These are phyloP conservation scores for Aspergillus bertholletiae DNA, from an alignment of 495 filamentous ascomycete genomes.

Conservation along the genomic window DNA sequence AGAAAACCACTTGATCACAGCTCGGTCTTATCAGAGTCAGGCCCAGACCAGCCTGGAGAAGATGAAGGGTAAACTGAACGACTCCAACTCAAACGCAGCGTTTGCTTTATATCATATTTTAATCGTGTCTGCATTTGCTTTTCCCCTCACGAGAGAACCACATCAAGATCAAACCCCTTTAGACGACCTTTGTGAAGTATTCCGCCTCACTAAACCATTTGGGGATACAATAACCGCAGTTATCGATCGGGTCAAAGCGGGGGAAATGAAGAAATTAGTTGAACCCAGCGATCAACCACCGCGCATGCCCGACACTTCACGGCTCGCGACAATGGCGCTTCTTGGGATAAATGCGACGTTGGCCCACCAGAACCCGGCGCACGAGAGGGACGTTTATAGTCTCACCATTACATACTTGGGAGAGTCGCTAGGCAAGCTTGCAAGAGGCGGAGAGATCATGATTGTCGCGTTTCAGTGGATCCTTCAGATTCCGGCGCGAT, in stretches of 20 bases:
- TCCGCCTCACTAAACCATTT: slow-evolving; percentile 37
- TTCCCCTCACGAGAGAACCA: slow-evolving; percentile 22
- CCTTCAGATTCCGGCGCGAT: slow-evolving; percentile 46
- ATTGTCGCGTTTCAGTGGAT: slow-evolving; percentile 46
- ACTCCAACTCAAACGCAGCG: slow-evolving; percentile 39
- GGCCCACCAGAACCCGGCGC: slow-evolving; percentile 18
- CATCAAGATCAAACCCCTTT: slow-evolving; percentile 19
- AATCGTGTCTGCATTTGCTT: slow-evolving; percentile 43
- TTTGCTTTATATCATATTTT: slow-evolving; percentile 46
- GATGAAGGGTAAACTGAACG: slow-evolving; percentile 23
- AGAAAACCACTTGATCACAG: slow-evolving; percentile 25
- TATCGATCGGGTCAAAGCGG: slow-evolving; percentile 30
- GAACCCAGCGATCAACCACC: slow-evolving; percentile 18
- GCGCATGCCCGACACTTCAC: slow-evolving; percentile 37
- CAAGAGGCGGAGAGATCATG: slow-evolving; percentile 33
- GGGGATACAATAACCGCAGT: slow-evolving; percentile 28
- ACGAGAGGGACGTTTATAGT: slow-evolving; percentile 29
- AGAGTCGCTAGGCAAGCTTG: slow-evolving; percentile 25
- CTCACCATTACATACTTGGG: slow-evolving; percentile 30
- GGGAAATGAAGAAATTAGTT: slow-evolving; percentile 32
- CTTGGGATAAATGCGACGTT: slow-evolving; percentile 27
- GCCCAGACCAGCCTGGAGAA: slow-evolving; percentile 32
- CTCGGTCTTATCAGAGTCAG: slow-evolving; percentile 35
- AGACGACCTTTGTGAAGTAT: slow-evolving; percentile 42
- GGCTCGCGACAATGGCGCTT: slow-evolving; percentile 30